Percentiles rank a stretch among this genome's conserved stretches.
These are phyloP conservation scores for Saitozyma sp. DNA, from an alignment of 768 basidiomycete genomes.

Conservation along the genomic window DNA sequence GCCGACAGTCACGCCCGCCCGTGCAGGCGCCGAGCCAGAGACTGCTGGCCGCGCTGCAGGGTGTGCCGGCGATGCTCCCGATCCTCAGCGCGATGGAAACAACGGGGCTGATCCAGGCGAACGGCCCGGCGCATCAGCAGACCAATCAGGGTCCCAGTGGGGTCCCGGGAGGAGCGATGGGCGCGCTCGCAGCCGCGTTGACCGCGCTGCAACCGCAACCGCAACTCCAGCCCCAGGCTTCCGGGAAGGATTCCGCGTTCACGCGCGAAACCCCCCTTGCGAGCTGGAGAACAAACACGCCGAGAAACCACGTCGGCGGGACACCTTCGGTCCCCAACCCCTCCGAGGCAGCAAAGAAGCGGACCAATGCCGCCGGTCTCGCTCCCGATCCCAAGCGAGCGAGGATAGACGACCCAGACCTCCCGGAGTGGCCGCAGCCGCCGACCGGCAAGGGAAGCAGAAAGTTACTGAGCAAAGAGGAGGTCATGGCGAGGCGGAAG, in stretches of 20 bases:
- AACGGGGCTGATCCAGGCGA: slow-evolving; percentile 6
- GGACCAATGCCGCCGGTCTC: too few species aligned
- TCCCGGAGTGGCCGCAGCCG: too few species aligned
- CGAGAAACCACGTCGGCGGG: too few species aligned
- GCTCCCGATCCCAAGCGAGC: too few species aligned
- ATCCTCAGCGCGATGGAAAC: slow-evolving; percentile 8
- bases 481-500: slow-evolving; percentile 6
- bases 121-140: neutral
- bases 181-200: neutral
- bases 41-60: slow-evolving; percentile 4
- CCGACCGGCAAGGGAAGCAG: neutral
- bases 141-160: neutral
- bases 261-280: neutral
- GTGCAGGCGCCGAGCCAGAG: slow-evolving; percentile 4
- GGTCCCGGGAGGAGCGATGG: neutral
- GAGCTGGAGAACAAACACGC: too few species aligned
- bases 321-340: too few species aligned
- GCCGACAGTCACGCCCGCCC: slow-evolving; percentile 23
- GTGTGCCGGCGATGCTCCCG: slow-evolving; percentile 6
- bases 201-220: neutral
- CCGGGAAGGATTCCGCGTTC: neutral
- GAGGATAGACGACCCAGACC: too few species aligned
- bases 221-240: neutral
- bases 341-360: too few species aligned
- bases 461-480: slow-evolving; percentile 1